Evolutionary conservation across 305 asterid genomes (phyloP).

Genomic region (Rubia balearica): DNA sequence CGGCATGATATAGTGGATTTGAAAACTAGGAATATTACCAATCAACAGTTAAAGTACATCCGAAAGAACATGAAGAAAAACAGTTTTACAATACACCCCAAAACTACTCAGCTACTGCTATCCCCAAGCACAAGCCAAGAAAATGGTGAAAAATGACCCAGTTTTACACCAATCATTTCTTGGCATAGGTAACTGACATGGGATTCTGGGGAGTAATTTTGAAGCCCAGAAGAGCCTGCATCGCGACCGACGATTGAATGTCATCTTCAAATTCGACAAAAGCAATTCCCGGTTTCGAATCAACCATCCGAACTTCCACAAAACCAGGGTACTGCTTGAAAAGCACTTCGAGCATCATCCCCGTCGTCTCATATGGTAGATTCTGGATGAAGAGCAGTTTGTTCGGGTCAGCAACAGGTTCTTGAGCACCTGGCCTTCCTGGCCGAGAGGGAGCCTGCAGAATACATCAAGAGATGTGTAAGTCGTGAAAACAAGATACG

Average conservation of each 20-base stretch:
- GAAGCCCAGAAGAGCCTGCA: constrained; percentile 88
- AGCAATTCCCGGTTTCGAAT: constrained; percentile 92
- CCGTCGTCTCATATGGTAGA: constrained; percentile 76
- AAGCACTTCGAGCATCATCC: constrained; percentile 84
- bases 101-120: constrained; percentile 1
- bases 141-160: no score
- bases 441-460: constrained; percentile 62
- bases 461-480: neutral
- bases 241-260: constrained; percentile 67
- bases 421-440: constrained; percentile 51
- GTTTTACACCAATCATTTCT: constrained; percentile 36
- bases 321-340: constrained; percentile 93
- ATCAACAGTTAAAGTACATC: neutral
- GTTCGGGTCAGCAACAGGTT: constrained; percentile 68
- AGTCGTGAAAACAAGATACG: neutral
- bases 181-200: constrained; percentile 81
- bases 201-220: constrained; percentile 80
- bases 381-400: constrained; percentile 79
- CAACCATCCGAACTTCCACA: constrained; percentile 90
- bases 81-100: neutral
- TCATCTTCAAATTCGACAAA: constrained; percentile 90
- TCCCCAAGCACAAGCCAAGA: neutral
- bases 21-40: neutral
- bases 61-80: no score
- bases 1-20: no score